These are phyloP conservation scores for Colletotrichum viniferum DNA, from an alignment of 2,329 filamentous ascomycete species.

Conservation along the genomic window DNA sequence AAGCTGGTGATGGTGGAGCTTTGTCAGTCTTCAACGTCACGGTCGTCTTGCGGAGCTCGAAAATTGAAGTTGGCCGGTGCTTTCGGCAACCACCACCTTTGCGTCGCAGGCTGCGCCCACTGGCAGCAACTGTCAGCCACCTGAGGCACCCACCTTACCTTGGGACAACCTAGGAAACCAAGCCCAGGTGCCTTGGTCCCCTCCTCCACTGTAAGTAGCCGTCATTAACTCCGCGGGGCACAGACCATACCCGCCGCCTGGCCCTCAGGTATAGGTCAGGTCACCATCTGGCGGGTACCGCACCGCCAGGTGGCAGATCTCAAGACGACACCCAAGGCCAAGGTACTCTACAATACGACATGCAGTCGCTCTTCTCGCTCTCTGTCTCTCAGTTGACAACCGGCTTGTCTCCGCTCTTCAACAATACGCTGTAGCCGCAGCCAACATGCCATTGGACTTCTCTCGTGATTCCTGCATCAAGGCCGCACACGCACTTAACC, in stretches of 20 bases:
- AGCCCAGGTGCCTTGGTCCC: not conserved
- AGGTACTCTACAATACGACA: not conserved
- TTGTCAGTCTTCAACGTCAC: slow-evolving; percentile 19
- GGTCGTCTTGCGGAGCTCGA: slow-evolving; percentile 15
- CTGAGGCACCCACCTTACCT: not conserved
- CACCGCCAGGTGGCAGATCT: not conserved
- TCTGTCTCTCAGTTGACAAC: not conserved
- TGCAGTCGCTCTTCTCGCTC: not conserved
- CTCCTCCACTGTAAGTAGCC: not conserved
- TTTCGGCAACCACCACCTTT: not conserved
- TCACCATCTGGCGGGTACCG: not conserved
- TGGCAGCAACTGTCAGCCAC: not conserved
- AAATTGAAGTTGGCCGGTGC: slow-evolving; percentile 17
- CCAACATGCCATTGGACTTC: not conserved
- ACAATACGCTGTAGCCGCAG: not conserved
- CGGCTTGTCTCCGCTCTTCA: not conserved
- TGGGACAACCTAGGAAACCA: not conserved
- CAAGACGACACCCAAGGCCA: not conserved
- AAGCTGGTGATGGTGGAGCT: slow-evolving; percentile 19
- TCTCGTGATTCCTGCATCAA: not conserved
- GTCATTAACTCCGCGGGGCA: not conserved
- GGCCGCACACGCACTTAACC: not conserved
- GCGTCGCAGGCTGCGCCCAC: not conserved
- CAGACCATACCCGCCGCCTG: not conserved
- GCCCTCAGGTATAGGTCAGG: not conserved